Evolutionary conservation across 1,284 basidiomycete species (phyloP).

Genomic region (Amylostereum areolatum): DNA sequence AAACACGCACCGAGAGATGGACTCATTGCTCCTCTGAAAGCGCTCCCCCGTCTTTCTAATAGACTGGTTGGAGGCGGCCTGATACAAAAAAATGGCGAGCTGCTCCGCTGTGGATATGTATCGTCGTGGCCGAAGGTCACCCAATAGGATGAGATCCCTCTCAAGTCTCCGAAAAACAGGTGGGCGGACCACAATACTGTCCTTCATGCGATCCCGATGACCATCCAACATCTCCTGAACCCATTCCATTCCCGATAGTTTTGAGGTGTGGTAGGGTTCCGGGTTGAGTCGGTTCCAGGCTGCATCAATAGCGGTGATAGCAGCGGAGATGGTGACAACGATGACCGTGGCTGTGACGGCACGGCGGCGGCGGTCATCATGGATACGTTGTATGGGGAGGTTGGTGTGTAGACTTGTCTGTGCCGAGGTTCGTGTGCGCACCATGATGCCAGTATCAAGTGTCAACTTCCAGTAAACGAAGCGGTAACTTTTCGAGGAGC

Average conservation of each 20-base stretch:
- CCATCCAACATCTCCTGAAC: slow-evolving; percentile 14
- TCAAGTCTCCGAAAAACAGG: background rate
- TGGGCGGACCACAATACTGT: slow-evolving; percentile 9
- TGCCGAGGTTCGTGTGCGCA: no score
- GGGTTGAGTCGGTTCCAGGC: background rate
- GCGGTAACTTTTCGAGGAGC: no score
- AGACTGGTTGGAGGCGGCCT: slow-evolving; percentile 4
- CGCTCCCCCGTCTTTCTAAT: slow-evolving; percentile 9
- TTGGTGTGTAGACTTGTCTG: no score
- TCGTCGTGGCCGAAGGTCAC: background rate
- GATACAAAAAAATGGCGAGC: slow-evolving; percentile 16
- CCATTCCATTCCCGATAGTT: slow-evolving; percentile 12
- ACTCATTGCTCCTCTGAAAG: slow-evolving; percentile 17
- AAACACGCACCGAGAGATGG: slow-evolving; percentile 11
- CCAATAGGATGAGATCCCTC: slow-evolving; percentile 3
- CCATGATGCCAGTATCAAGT: no score
- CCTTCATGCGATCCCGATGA: slow-evolving; percentile 13
- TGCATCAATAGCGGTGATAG: background rate
- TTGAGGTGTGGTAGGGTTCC: slow-evolving; percentile 12
- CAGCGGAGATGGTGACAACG: background rate
- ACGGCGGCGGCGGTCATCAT: background rate
- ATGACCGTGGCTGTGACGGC: background rate
- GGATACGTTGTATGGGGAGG: no score
- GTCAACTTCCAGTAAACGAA: no score
- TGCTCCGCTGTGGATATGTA: slow-evolving; percentile 3